Evolutionary conservation across 148 eudicot genomes (phyloP).

Genomic region (Polygonum aviculare): DNA sequence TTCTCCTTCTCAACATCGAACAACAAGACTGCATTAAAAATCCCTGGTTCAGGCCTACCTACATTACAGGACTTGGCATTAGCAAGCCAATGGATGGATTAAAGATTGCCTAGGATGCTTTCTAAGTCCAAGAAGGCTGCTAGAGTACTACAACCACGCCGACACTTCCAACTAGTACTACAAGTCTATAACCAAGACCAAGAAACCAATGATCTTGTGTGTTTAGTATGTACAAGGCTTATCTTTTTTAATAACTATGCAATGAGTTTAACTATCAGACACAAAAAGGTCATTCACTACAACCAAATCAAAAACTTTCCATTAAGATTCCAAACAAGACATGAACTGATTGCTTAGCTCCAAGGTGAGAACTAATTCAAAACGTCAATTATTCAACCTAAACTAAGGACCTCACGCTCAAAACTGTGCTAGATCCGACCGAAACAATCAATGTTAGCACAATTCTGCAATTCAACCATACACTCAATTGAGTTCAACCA

Average conservation of each 20-base stretch:
- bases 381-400: neutral
- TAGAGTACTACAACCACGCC: too few species aligned
- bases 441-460: neutral
- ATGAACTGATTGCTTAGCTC: neutral
- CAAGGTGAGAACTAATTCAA: neutral
- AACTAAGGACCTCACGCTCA: neutral
- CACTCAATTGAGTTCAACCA: neutral
- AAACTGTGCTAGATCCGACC: neutral
- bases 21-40: neutral
- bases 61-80: neutral
- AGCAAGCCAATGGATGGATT: constrained; percentile 11
- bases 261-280: neutral
- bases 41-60: neutral
- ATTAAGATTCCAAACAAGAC: neutral
- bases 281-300: too few species aligned
- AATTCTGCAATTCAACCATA: neutral
- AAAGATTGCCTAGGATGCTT: constrained; percentile 35
- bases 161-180: too few species aligned
- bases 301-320: neutral
- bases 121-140: constrained; percentile 36
- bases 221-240: too few species aligned
- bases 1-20: neutral
- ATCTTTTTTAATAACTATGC: neutral
- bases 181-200: too few species aligned
- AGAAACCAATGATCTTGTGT: too few species aligned